These are phyloP conservation scores for Termitomyces sp. DNA, from an alignment of 768 basidiomycete genomes.

Conservation along the genomic window DNA sequence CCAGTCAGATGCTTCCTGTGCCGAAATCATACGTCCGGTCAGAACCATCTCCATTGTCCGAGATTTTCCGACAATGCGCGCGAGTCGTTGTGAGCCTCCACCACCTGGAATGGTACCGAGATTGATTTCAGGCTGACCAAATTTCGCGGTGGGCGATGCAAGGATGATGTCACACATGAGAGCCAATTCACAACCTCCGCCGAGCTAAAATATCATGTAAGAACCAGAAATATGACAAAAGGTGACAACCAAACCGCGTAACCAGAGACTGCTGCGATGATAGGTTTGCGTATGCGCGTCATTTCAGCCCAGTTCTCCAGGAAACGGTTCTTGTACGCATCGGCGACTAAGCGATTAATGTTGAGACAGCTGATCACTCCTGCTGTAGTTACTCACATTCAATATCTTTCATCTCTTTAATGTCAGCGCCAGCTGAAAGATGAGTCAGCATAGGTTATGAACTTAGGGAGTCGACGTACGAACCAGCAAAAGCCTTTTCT, in stretches of 20 bases:
- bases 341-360: constrained; percentile 47
- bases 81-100: constrained; percentile 90
- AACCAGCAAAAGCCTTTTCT: constrained; percentile 90
- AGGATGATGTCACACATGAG: constrained; percentile 96
- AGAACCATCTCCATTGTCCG: constrained; percentile 92
- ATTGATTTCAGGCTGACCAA: constrained; percentile 96
- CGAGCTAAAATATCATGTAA: constrained; percentile 52
- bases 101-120: constrained; percentile 93
- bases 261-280: constrained; percentile 94
- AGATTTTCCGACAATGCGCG: constrained; percentile 83
- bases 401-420: constrained; percentile 99
- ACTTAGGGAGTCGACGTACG: constrained; percentile 18
- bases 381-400: constrained; percentile 48
- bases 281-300: constrained; percentile 75
- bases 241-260: constrained; percentile 64
- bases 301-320: constrained; percentile 80
- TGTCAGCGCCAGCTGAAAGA: constrained; percentile 84
- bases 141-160: constrained; percentile 82
- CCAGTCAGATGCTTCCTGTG: constrained; percentile 80
- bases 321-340: constrained; percentile 83
- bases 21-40: constrained; percentile 78
- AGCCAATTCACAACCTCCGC: constrained; percentile 95
- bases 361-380: background rate
- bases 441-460: background rate
- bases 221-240: background rate